Percentiles rank a stretch among this genome's conserved stretches.
These are phyloP conservation scores for Taphrina sp. DNA, from an alignment of 1,139 yeast species.

Conservation along the genomic window DNA sequence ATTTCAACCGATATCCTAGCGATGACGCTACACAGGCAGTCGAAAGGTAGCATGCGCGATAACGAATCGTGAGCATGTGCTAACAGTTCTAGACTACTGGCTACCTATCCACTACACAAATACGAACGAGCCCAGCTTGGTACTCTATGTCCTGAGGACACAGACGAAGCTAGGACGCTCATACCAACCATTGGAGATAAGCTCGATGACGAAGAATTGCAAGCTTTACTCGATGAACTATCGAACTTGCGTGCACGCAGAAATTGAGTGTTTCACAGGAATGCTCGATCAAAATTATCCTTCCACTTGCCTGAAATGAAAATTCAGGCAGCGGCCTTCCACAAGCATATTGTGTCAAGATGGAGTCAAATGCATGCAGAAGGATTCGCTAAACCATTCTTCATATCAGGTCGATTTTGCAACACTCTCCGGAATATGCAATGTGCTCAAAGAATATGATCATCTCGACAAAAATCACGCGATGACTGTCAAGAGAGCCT, in stretches of 20 bases:
- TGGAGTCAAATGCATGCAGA: no score
- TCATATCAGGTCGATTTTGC: no score
- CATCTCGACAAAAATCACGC: no score
- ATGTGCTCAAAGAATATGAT: no score
- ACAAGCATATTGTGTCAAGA: no score
- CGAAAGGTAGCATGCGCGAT: slow-evolving; percentile 63
- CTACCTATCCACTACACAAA: slow-evolving; percentile 60
- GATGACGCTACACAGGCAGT: slow-evolving; percentile 92
- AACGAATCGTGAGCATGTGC: slow-evolving; percentile 57
- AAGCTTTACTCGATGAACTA: slow-evolving; percentile 35
- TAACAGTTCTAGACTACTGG: slow-evolving; percentile 16
- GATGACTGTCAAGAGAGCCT: no score
- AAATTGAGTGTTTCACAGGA: background rate
- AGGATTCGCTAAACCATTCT: no score
- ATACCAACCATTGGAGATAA: slow-evolving; percentile 55
- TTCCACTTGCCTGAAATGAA: no score
- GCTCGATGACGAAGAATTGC: slow-evolving; percentile 34
- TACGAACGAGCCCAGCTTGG: slow-evolving; percentile 95
- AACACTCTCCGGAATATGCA: no score
- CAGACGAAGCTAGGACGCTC: slow-evolving; percentile 93
- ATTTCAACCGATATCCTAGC: slow-evolving; percentile 85
- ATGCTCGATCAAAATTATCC: background rate
- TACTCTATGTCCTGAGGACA: slow-evolving; percentile 90
- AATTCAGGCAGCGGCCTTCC: no score
- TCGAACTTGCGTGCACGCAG: slow-evolving; percentile 32